Percentiles rank a stretch among this genome's conserved stretches.
Conservation (phyloP, 2,329 filamentous ascomycete species). For the Monosporascus cannonballus region DNA sequence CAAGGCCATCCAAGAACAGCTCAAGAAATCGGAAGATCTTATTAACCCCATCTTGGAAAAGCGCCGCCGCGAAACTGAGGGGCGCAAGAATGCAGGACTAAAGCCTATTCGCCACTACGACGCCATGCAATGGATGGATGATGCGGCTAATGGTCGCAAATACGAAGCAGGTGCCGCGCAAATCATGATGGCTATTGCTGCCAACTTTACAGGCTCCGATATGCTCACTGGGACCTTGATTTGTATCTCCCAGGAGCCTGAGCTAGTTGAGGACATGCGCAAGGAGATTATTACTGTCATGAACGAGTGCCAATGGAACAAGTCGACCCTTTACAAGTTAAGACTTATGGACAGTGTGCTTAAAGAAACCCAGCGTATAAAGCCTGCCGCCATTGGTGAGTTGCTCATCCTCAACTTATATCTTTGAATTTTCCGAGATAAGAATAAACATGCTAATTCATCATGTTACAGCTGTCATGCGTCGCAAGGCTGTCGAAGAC, state of each 20-base stretch:
- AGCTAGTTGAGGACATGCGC: conserved; percentile 34
- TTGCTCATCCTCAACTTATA: background rate
- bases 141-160: conserved; percentile 19
- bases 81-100: conserved; percentile 3
- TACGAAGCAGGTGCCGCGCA: conserved; percentile 24
- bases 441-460: background rate
- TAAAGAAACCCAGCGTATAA: conserved; percentile 29
- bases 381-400: conserved; percentile 19
- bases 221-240: conserved; percentile 27
- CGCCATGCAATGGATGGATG: conserved; percentile 33
- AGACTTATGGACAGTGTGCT: conserved; percentile 30
- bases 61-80: no score
- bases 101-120: conserved; percentile 22
- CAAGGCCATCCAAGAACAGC: conserved; percentile 21
- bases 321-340: conserved; percentile 22
- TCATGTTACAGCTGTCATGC: conserved; percentile 11
- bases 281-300: conserved; percentile 32
- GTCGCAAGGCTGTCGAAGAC: conserved; percentile 11
- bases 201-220: conserved; percentile 32
- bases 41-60: conserved; percentile 13
- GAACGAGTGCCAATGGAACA: conserved; percentile 15
- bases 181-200: conserved; percentile 23
- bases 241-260: conserved; percentile 33
- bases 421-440: background rate
- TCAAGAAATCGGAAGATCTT: conserved; percentile 14